Evolutionary conservation across 1,284 basidiomycete species (phyloP), one percentile per base, ranked within the genome.

Genomic region (Flammula alnicola): DNA sequence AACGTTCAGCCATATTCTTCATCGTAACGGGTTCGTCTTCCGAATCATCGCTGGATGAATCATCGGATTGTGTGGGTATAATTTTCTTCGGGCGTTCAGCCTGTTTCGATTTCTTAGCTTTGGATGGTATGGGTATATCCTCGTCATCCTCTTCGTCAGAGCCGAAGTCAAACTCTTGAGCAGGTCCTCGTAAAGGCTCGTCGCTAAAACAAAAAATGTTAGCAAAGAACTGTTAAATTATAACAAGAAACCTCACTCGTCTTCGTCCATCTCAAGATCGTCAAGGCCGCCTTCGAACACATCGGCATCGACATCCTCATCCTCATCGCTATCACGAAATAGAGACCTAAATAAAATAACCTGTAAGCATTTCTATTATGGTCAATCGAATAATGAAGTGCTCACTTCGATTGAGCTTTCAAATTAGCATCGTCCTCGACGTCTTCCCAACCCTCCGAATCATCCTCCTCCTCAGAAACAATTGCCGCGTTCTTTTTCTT

Each of bases 1-100:
- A 91, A 27, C 82, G 83, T 20, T 82, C 80, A 58, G 88, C 90
- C 77, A 91, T 88, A 59, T 91, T 92, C 20, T 77, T 79, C 67
- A 83, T 82, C 6, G 88, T 92, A 22, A 84, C 69, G 37, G 74
- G 84, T 3, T 70, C 83, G 48, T 83, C 85, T 22, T 84, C 81
- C 14, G 84, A 84, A 9, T 63, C 71, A 33, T 79, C 74, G 26
- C 63, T 72, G 38, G 78, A 76, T 12, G 76, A 75, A 17, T 59
- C 68, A 51, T 79, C 79, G 26, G 78, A 80, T 3, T 63, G 70
- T 7, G 76, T 78, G 5, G 79, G 76, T 39, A 81, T 78, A 29
- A 79, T 76, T 66, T 80, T 80, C 19, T 58, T 40, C 0, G 78
- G 77, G 3, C 73, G 72, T 53, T 75, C 72, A 46, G 65, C 64